Evolutionary conservation across 2,329 filamentous ascomycete species (phyloP).

Genomic region (Colletotrichum sp.): DNA sequence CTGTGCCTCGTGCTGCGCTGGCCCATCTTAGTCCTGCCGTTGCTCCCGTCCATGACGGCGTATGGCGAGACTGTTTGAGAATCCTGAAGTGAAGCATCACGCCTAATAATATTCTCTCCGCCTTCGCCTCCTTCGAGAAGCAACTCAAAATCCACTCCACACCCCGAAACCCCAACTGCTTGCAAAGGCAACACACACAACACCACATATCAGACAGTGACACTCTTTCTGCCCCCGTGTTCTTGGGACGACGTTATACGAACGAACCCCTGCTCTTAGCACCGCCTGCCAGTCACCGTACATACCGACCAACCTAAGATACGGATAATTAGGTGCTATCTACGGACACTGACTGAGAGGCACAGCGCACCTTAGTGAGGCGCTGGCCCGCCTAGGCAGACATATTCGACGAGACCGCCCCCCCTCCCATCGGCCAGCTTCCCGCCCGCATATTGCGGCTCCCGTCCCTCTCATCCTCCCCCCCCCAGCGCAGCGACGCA

Average conservation of each 20-base stretch:
- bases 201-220: not conserved
- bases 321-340: not conserved
- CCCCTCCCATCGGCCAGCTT: not conserved
- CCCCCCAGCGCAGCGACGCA: not conserved
- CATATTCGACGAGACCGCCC: not conserved
- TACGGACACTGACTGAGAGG: not conserved
- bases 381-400: not conserved
- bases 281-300: not conserved
- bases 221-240: not conserved
- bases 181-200: not conserved
- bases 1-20: not conserved
- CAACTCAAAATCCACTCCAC: not conserved
- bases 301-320: not conserved
- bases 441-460: not conserved
- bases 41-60: not conserved
- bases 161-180: not conserved
- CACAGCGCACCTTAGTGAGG: not conserved
- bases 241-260: constrained; percentile 8
- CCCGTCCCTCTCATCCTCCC: not conserved
- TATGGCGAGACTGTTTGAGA: not conserved
- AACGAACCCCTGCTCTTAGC: constrained; percentile 17
- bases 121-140: not conserved
- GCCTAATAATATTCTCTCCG: not conserved
- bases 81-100: not conserved
- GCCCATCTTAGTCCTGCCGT: constrained; percentile 1